These are phyloP conservation scores for Cordia subcordata DNA, from an alignment of 257 asterid genomes.

Conservation along the genomic window DNA sequence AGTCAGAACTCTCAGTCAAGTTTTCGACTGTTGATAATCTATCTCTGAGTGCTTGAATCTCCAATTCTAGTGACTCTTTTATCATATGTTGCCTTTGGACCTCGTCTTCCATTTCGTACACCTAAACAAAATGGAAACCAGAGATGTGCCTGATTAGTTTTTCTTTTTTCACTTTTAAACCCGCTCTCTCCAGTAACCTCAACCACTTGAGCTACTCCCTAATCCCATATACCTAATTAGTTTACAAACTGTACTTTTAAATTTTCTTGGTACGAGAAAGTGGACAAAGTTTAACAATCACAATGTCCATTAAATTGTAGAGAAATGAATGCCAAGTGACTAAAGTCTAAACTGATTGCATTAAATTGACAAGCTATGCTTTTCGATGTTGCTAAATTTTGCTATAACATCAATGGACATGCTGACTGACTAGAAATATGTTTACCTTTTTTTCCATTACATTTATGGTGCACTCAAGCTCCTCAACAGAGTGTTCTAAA, in stretches of 20 bases:
- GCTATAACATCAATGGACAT: neutral
- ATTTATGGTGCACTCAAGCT: slow-evolving; percentile 82
- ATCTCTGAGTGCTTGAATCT: slow-evolving; percentile 59
- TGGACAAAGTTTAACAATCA: neutral
- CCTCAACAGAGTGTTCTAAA: slow-evolving; percentile 76
- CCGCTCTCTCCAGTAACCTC: no score
- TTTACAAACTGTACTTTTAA: no score
- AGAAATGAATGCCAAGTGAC: neutral
- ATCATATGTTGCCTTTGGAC: slow-evolving; percentile 48
- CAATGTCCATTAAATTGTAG: neutral
- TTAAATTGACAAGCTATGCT: neutral
- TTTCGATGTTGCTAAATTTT: neutral
- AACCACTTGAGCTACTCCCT: no score
- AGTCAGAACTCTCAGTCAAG: slow-evolving; percentile 49
- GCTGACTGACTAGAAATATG: neutral
- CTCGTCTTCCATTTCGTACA: slow-evolving; percentile 78
- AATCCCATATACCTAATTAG: no score
- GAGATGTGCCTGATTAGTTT: no score
- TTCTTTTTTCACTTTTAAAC: no score
- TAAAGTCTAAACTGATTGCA: neutral
- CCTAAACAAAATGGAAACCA: slow-evolving; percentile 28
- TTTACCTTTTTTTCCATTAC: slow-evolving; percentile 82
- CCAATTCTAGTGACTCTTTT: slow-evolving; percentile 59
- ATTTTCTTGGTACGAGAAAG: neutral
- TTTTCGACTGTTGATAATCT: slow-evolving; percentile 65